Percentiles rank a stretch among this genome's conserved stretches.
Evolutionary conservation across 495 filamentous ascomycete genomes (phyloP).

Genomic region (Annulohypoxylon bovei): DNA sequence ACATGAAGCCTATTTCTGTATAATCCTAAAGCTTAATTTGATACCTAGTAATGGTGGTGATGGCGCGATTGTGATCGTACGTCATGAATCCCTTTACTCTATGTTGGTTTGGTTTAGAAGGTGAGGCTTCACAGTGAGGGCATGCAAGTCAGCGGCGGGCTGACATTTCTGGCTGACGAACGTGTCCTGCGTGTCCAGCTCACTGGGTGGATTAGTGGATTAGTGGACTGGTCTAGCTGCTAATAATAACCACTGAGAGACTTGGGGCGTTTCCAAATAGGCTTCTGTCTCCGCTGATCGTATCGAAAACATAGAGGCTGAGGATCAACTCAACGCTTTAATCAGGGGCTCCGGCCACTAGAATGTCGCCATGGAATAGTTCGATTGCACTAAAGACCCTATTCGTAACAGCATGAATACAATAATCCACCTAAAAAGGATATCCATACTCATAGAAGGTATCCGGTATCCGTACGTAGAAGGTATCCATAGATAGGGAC

Average conservation of each 20-base stretch:
- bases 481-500: neutral
- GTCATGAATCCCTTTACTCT: conserved; percentile 24
- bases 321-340: conserved; percentile 15
- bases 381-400: conserved; percentile 10
- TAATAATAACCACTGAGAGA: conserved; percentile 39
- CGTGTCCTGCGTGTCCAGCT: conserved; percentile 8
- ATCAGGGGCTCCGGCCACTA: conserved; percentile 28
- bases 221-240: conserved; percentile 12
- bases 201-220: neutral
- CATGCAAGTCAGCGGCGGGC: conserved; percentile 34
- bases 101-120: conserved; percentile 5
- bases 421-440: conserved; percentile 4
- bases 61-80: conserved; percentile 8
- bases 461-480: neutral
- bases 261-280: conserved; percentile 24
- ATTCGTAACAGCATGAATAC: conserved; percentile 14
- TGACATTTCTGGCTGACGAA: conserved; percentile 21
- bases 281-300: conserved; percentile 14
- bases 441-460: neutral
- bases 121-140: conserved; percentile 25
- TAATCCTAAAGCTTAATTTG: conserved; percentile 24
- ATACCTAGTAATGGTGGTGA: conserved; percentile 8
- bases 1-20: neutral
- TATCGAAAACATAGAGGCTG: conserved; percentile 24
- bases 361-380: conserved; percentile 24